These are phyloP conservation scores for Syncephalis fuscata DNA, from an alignment of 371 early-diverging fungal species.

Conservation along the genomic window DNA sequence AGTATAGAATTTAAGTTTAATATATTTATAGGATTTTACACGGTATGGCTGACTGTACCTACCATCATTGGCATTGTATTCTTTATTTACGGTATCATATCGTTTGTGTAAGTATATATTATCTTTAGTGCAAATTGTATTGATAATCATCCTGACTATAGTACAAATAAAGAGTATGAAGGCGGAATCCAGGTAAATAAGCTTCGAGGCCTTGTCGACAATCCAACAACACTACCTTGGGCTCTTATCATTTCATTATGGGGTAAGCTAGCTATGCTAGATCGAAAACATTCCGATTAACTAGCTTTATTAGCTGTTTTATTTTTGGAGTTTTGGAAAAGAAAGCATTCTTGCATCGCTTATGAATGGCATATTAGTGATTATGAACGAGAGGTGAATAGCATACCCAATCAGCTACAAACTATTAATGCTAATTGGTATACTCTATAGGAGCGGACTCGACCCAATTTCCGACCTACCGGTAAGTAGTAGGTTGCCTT, in stretches of 20 bases:
- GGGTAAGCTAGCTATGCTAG: conserved; percentile 6
- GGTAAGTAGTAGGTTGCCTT: not conserved
- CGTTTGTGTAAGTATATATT: not conserved
- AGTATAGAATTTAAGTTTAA: not conserved
- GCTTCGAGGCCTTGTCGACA: conserved; percentile 22
- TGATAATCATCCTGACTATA: no score
- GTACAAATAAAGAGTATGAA: conserved; percentile 3
- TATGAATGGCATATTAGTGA: conserved; percentile 36
- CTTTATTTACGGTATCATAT: conserved; percentile 22
- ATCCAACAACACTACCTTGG: conserved; percentile 23
- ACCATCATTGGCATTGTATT: conserved; percentile 21
- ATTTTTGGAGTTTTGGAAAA: conserved; percentile 47
- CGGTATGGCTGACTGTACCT: conserved; percentile 22
- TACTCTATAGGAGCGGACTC: conserved; percentile 13
- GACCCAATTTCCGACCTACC: conserved; percentile 29
- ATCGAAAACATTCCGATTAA: not conserved
- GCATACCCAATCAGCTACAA: conserved; percentile 3
- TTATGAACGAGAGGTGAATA: conserved; percentile 12
- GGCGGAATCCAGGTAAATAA: conserved; percentile 1
- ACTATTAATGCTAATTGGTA: conserved; percentile 3
- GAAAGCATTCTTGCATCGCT: conserved; percentile 19
- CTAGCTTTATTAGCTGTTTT: conserved; percentile 13
- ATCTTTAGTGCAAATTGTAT: not conserved
- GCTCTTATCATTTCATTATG: conserved; percentile 34
- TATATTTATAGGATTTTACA: conserved; percentile 9